These are phyloP conservation scores for Sclerotinia nivalis DNA, from an alignment of 2,329 filamentous ascomycete species.

Conservation along the genomic window DNA sequence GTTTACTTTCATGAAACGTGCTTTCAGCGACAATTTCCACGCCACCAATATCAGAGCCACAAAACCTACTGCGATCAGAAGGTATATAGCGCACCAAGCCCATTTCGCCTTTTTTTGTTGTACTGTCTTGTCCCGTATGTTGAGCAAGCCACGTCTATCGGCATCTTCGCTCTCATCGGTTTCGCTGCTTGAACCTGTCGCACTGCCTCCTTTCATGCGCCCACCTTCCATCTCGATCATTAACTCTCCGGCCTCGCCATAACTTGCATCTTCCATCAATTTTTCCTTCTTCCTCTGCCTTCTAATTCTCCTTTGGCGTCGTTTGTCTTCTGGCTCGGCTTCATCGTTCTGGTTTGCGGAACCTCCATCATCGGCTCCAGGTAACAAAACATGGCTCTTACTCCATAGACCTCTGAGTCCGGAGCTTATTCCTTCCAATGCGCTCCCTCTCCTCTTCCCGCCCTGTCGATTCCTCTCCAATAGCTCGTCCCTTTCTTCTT, in stretches of 20 bases:
- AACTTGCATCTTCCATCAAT: slow-evolving; percentile 53
- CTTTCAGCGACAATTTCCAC: slow-evolving; percentile 58
- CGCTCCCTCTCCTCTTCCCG: slow-evolving; percentile 31
- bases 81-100: slow-evolving; percentile 56
- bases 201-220: slow-evolving; percentile 65
- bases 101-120: slow-evolving; percentile 55
- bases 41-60: slow-evolving; percentile 57
- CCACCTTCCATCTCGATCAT: slow-evolving; percentile 90
- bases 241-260: slow-evolving; percentile 71
- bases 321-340: slow-evolving; percentile 37
- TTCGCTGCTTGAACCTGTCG: slow-evolving; percentile 62
- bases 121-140: slow-evolving; percentile 48
- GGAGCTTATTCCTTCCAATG: slow-evolving; percentile 39
- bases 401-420: slow-evolving; percentile 45
- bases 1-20: slow-evolving; percentile 42
- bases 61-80: slow-evolving; percentile 54
- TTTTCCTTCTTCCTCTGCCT: slow-evolving; percentile 52
- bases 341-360: background rate
- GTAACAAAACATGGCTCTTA: slow-evolving; percentile 38
- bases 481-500: slow-evolving; percentile 68
- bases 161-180: slow-evolving; percentile 60
- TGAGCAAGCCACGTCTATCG: slow-evolving; percentile 53
- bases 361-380: slow-evolving; percentile 37
- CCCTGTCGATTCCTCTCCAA: slow-evolving; percentile 53
- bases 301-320: slow-evolving; percentile 53